These are phyloP conservation scores for Ministeria vibrans DNA, from an alignment of 78 protist species.

Conservation along the genomic window DNA sequence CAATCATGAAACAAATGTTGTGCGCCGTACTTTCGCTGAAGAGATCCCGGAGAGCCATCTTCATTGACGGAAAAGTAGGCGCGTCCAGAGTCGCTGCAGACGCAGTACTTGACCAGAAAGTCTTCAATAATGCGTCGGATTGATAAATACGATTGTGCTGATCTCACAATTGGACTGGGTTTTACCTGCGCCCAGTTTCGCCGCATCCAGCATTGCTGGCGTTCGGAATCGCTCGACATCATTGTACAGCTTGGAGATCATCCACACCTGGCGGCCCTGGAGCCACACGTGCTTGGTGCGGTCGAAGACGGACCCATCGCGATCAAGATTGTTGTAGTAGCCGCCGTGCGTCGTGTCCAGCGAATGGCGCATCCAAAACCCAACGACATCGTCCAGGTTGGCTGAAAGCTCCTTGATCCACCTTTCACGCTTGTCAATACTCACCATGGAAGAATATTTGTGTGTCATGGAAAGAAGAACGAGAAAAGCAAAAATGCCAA, in stretches of 20 bases:
- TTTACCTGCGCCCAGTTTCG: background rate
- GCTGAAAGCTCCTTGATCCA: no score
- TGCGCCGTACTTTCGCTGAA: conserved; percentile 4
- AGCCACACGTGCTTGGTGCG: background rate
- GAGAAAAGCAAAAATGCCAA: no score
- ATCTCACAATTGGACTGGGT: no score
- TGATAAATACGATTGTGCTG: no score
- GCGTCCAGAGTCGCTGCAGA: background rate
- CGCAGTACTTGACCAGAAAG: background rate
- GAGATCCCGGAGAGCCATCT: background rate
- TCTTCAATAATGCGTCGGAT: no score
- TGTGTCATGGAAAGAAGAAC: no score
- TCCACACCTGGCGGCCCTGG: conserved; percentile 9
- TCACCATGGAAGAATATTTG: no score
- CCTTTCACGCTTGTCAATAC: no score
- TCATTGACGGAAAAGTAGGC: background rate
- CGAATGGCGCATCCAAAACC: background rate
- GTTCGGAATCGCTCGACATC: background rate
- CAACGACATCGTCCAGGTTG: background rate
- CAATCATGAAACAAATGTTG: no score
- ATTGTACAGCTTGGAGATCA: conserved; percentile 1
- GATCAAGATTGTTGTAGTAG: background rate
- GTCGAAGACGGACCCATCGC: background rate
- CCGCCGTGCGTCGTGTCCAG: background rate
- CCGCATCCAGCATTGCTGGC: background rate